Conservation (phyloP, 176 grass and related monocot species). For the Avena eriantha region DNA sequence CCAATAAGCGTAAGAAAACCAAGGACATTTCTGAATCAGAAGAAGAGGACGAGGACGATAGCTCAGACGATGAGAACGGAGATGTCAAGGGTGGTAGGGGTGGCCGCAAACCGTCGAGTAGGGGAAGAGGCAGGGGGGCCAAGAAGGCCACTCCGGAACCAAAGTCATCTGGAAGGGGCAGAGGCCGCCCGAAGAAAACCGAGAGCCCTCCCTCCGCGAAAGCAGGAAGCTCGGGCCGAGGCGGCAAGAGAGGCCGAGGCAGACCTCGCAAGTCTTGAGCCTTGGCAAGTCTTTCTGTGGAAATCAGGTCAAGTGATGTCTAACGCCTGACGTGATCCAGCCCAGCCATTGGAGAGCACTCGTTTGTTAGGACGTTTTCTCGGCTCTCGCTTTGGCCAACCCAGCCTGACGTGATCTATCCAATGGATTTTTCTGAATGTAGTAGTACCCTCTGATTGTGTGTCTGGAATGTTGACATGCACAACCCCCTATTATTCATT, state of each 20-base stretch:
- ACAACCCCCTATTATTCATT: background rate
- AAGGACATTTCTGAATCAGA: constrained; percentile 76
- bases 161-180: constrained; percentile 62
- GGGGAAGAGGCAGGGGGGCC: constrained; percentile 71
- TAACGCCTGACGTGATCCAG: constrained; percentile 40
- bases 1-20: constrained; percentile 77
- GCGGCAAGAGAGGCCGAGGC: constrained; percentile 58
- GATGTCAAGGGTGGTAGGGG: constrained; percentile 44
- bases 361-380: constrained; percentile 16
- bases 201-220: constrained; percentile 42
- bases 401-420: constrained; percentile 20
- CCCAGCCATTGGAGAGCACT: constrained; percentile 25
- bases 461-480: constrained; percentile 43
- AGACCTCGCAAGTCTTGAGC: constrained; percentile 31
- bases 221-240: constrained; percentile 49
- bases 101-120: constrained; percentile 55
- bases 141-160: constrained; percentile 50
- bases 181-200: constrained; percentile 70
- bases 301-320: constrained; percentile 36
- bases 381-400: background rate
- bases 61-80: constrained; percentile 53
- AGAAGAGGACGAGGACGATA: constrained; percentile 57
- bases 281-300: background rate
- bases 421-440: background rate
- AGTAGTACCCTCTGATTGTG: background rate